Conservation (phyloP, 2,329 filamentous ascomycete genomes). For the Talaromyces sp. region DNA sequence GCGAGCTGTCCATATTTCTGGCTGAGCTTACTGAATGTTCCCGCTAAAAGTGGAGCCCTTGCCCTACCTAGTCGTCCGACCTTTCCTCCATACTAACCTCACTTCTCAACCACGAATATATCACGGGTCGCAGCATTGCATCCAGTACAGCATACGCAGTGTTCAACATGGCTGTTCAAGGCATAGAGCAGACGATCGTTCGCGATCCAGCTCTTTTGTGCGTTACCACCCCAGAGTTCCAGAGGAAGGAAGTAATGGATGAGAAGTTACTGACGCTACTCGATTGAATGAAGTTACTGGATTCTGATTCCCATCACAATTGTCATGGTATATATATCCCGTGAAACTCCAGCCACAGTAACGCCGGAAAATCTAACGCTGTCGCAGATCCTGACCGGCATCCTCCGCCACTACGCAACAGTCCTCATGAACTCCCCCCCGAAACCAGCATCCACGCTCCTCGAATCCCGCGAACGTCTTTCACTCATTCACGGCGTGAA, state of each 20-base stretch:
- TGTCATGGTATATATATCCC: slow-evolving; percentile 85
- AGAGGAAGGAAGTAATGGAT: not conserved
- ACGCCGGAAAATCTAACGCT: not conserved
- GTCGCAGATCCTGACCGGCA: slow-evolving; percentile 75
- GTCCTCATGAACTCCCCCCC: slow-evolving; percentile 82
- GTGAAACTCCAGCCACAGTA: too few species aligned
- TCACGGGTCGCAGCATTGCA: not conserved
- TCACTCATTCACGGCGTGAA: slow-evolving; percentile 78
- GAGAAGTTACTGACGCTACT: slow-evolving; percentile 15
- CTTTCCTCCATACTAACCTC: not conserved
- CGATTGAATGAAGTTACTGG: slow-evolving; percentile 76
- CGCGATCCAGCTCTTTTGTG: slow-evolving; percentile 98
- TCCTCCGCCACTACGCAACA: slow-evolving; percentile 92
- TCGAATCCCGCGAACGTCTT: slow-evolving; percentile 70
- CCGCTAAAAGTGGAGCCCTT: not conserved
- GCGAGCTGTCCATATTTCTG: slow-evolving; percentile 16
- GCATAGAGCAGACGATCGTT: slow-evolving; percentile 90
- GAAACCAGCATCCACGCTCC: slow-evolving; percentile 66
- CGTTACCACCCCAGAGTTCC: slow-evolving; percentile 34
- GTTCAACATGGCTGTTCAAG: slow-evolving; percentile 66
- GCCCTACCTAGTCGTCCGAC: not conserved
- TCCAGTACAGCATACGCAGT: not conserved
- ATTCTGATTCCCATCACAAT: slow-evolving; percentile 95
- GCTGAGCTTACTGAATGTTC: not conserved
- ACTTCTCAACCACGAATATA: not conserved